phyloP scores from a whole-genome alignment of 345 rosid species.

The Clarkia xantiana region DNA sequence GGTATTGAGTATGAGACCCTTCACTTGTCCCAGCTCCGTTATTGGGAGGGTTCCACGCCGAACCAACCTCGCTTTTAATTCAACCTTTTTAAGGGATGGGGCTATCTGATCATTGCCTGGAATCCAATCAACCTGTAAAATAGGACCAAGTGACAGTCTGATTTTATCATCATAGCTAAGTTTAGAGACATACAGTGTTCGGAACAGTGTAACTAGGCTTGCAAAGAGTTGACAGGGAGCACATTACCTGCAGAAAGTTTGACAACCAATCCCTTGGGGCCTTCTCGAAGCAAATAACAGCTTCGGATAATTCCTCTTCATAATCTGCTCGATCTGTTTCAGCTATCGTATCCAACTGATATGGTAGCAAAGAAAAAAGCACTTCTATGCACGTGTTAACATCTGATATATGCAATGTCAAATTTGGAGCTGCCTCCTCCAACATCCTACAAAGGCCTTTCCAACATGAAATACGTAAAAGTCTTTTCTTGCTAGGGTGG shows the following conservation, averaged over 20 bases:
- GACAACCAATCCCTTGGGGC: conserved; percentile 49
- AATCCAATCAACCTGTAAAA: conserved; percentile 30
- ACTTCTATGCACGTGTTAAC: conserved; percentile 57
- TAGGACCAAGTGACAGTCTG: conserved; percentile 12
- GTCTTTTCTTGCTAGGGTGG: conserved; percentile 32
- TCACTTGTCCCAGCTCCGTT: conserved; percentile 50
- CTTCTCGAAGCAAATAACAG: conserved; percentile 58
- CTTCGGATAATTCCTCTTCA: conserved; percentile 50
- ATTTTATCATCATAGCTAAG: neutral
- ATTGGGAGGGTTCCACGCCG: conserved; percentile 37
- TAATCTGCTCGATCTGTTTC: conserved; percentile 17
- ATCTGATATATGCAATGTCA: conserved; percentile 30
- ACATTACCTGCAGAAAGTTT: conserved; percentile 53
- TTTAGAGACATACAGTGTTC: neutral
- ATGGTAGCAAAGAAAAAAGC: conserved; percentile 50
- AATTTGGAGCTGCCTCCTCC: conserved; percentile 49
- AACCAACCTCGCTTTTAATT: conserved; percentile 61
- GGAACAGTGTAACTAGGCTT: too few relatives aligned
- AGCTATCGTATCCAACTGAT: conserved; percentile 15
- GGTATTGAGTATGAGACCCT: conserved; percentile 44
- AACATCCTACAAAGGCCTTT: conserved; percentile 60
- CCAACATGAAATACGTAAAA: conserved; percentile 61
- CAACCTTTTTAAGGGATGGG: conserved; percentile 43
- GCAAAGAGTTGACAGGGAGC: too few relatives aligned
- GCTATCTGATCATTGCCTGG: conserved; percentile 16